Conservation (phyloP, 805 yeast species). For the Wickerhamiella nectarea region DNA sequence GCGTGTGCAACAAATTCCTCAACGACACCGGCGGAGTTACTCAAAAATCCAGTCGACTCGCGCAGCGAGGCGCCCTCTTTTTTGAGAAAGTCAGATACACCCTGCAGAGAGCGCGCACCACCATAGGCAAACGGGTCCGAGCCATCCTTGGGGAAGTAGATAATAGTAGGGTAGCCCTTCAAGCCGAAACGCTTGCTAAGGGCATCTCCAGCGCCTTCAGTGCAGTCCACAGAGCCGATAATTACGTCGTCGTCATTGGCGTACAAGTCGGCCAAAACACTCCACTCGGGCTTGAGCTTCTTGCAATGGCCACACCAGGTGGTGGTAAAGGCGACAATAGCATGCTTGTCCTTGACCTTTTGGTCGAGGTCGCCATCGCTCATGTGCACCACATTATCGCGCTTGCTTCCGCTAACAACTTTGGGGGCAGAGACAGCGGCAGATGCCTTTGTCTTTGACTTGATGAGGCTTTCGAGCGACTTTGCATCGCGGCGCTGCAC, state of each 20-base stretch:
- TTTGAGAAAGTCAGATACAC: conserved; percentile 38
- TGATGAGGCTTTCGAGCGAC: conserved; percentile 37
- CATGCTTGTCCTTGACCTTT: conserved; percentile 28
- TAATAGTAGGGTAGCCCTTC: conserved; percentile 40
- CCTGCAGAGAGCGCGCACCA: conserved; percentile 36
- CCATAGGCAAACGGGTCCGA: conserved; percentile 39
- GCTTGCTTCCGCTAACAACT: background rate
- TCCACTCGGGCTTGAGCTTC: conserved; percentile 38
- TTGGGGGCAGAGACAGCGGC: conserved; percentile 7
- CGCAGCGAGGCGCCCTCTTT: conserved; percentile 30
- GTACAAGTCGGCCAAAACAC: conserved; percentile 36
- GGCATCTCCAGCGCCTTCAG: conserved; percentile 29
- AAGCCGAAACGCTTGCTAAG: conserved; percentile 33
- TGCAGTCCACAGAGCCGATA: conserved; percentile 37
- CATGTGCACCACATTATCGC: conserved; percentile 16
- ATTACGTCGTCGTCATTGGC: conserved; percentile 29
- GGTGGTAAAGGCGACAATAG: conserved; percentile 44
- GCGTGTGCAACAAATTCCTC: conserved; percentile 25
- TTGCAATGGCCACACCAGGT: conserved; percentile 53
- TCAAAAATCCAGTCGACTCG: conserved; percentile 31
- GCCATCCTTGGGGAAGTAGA: conserved; percentile 35
- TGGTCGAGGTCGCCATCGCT: conserved; percentile 34
- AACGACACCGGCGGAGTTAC: conserved; percentile 31
- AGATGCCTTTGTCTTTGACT: conserved; percentile 26
- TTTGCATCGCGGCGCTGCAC: conserved; percentile 41